Evolutionary conservation across 805 yeast species (phyloP), one percentile per base, ranked within the genome.

Genomic region (Metschnikowia similis): DNA sequence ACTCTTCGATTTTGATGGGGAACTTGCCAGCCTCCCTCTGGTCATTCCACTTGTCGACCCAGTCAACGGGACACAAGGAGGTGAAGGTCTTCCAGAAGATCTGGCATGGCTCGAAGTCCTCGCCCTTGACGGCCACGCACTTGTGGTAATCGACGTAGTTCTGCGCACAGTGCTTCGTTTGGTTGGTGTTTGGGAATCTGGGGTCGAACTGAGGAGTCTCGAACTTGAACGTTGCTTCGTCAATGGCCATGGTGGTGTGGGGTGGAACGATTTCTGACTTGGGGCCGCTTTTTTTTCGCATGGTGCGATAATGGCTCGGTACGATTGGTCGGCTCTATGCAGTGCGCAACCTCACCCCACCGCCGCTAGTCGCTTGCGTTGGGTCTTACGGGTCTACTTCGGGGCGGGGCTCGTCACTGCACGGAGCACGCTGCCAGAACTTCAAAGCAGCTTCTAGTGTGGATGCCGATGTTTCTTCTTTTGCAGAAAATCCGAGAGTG

Each of bases 81-180:
- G 86, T 82, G 81, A 81, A 94, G 50, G 97, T 89, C 74, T 82
- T 86, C 84, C 82, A 88, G 79, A 94, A 94, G 63, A 88, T 91
- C 75, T 90, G 81, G 76, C 99, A 94, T 66, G 98, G 98, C 64
- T 91, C 96, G 67, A 94, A 94, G 55, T 91, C 98, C 76, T 92
- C 97, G 68, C 99, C 99, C 78, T 92, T 92, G 60, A 91, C 89
- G 66, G 84, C 87, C 69, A 94, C 83, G 80, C 99, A 94, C 75
- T 90, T 91, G 85, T 87, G 94, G 84, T 92, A 94, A 75, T 94
- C 99, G 66, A 94, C 89, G 78, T 92, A 94, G 62, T 92, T 81
- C 79, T 92, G 97, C 84, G 92, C 95, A 81, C 98, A 94, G 81
- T 92, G 97, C 78, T 87, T 90, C 65, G 97, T 89, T 77, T 92